Evolutionary conservation across 73 alveolate species (phyloP), one percentile per base, ranked within the genome.

Genomic region (Blepharisma stoltei): DNA sequence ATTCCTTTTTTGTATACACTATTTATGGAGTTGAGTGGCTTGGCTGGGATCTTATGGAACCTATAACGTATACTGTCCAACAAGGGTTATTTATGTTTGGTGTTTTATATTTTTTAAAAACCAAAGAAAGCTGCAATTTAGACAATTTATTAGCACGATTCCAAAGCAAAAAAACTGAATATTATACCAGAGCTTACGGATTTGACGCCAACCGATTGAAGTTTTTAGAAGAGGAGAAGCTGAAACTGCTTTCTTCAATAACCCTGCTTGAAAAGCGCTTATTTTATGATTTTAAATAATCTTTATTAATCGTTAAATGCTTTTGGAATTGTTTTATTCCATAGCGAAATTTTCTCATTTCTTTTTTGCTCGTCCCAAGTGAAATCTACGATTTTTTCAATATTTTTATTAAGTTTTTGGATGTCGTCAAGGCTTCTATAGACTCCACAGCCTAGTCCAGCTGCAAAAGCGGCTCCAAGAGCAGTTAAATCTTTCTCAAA

Each of bases 11-110:
- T 14, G 84, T 84, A 27, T 83, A 78, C 65, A 67, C 84, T 65
- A 87, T 87, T 50, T 87, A 79, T 67, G 81, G 69, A 21, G 91
- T 87, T 4, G 86, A 73, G 46, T 87, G 94, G 94, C 81, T 87
- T 2, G 94, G 94, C n/a, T 87, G 94, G 94, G 94, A 87, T 71
- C 78, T 87, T 5, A 83, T 84, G 70, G 94, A 87, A 53, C 94
- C 94, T 18, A 7, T 84, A 4, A 87, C 94, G 6, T 87, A 81
- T 44, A 9, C 94, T 14, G 70, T 87, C 47, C 77, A 89, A 7
- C 77, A 87, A 49, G 84, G 84, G 4, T 6, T 71, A 25, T 86
- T 86, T 78, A 78, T 83, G 46, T 14, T 71, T 6, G 88, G 90
- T 47, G 23, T 85, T 32, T 67, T 45, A 32, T 86, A 76, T 83